Conservation (phyloP, 495 filamentous ascomycete species). For the Penicillium odoratum region DNA sequence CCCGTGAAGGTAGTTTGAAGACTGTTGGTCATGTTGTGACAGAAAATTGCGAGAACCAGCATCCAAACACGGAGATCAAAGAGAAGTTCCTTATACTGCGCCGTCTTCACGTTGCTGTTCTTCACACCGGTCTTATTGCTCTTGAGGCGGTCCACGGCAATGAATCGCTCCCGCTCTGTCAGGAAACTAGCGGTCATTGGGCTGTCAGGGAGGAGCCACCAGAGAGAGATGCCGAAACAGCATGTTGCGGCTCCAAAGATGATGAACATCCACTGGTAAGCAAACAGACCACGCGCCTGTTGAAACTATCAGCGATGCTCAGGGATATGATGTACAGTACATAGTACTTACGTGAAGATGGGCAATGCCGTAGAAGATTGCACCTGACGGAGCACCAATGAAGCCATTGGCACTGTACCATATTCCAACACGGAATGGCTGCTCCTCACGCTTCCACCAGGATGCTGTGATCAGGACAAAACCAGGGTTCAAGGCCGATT, state of each 20-base stretch:
- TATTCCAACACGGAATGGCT: conserved; percentile 7
- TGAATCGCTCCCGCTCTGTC: conserved; percentile 37
- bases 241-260: neutral
- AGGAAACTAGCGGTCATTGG: conserved; percentile 38
- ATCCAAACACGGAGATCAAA: conserved; percentile 31
- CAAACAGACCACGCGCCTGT: neutral
- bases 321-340: neutral
- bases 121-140: conserved; percentile 56
- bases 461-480: conserved; percentile 7
- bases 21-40: conserved; percentile 54
- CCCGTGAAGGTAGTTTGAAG: conserved; percentile 63
- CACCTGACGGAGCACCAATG: neutral
- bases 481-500: conserved; percentile 2
- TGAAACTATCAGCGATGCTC: neutral
- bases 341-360: neutral
- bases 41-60: conserved; percentile 20
- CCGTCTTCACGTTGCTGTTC: conserved; percentile 39
- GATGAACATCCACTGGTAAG: conserved; percentile 8
- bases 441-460: conserved; percentile 12
- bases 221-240: conserved; percentile 2
- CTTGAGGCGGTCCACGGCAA: conserved; percentile 38
- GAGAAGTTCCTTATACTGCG: conserved; percentile 29
- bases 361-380: conserved; percentile 5
- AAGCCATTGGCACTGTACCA: conserved; percentile 17
- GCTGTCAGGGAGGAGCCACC: conserved; percentile 40